A percentile compares a stretch with the other conserved stretches of the same genome.
These are phyloP conservation scores for Beauveria brongniartii DNA, from an alignment of 2,329 filamentous ascomycete species.

Conservation along the genomic window DNA sequence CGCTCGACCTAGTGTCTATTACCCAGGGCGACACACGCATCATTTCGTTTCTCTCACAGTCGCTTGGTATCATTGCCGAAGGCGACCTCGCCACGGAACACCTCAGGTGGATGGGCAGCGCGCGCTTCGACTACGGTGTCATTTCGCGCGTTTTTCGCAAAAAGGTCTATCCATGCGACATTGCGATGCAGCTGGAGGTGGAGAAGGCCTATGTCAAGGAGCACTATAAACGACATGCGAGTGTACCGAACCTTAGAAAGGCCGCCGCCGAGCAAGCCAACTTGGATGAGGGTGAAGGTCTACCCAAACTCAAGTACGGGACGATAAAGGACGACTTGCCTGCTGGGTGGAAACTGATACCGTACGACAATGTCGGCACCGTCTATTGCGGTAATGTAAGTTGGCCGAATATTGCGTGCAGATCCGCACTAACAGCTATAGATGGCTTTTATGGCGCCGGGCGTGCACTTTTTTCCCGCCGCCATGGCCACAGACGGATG, in stretches of 20 bases:
- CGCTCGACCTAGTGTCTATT: conserved; percentile 78
- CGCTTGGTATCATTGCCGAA: conserved; percentile 84
- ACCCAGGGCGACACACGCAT: conserved; percentile 69
- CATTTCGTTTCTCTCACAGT: conserved; percentile 85
- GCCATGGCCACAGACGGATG: conserved; percentile 75
- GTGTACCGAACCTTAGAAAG: conserved; percentile 20
- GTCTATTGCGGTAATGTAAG: conserved; percentile 86
- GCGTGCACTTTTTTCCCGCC: conserved; percentile 80
- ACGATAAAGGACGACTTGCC: conserved; percentile 72
- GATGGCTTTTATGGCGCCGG: conserved; percentile 87
- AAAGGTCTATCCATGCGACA: conserved; percentile 78
- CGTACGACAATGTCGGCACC: conserved; percentile 73
- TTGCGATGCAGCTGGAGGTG: conserved; percentile 77
- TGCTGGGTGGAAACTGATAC: conserved; percentile 64
- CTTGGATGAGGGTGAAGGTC: conserved; percentile 34
- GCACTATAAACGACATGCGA: conserved; percentile 53
- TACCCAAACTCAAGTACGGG: conserved; percentile 72
- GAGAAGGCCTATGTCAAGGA: conserved; percentile 67
- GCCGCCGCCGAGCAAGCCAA: conserved; percentile 5
- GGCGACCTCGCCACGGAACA: conserved; percentile 84
- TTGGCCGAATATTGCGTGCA: conserved; percentile 10
- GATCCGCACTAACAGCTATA: conserved; percentile 20
- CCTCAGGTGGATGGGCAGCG: conserved; percentile 84
- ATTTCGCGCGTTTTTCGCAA: conserved; percentile 67
- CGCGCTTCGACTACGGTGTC: conserved; percentile 79